phyloP scores from a whole-genome alignment of 768 basidiomycete genomes.

The Lyophyllum shimeji region DNA sequence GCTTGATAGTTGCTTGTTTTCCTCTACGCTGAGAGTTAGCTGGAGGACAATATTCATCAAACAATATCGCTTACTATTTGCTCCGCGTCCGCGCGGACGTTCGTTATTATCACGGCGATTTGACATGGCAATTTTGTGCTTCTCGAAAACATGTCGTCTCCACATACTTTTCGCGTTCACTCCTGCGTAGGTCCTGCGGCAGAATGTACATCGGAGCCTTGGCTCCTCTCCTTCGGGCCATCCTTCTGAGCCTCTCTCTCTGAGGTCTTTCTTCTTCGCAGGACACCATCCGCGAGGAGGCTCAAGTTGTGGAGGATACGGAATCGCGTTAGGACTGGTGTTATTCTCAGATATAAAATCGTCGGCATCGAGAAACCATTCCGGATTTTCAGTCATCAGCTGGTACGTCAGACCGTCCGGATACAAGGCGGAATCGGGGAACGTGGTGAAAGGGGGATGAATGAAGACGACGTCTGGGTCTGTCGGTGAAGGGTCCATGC shows the following conservation, averaged over 20 bases:
- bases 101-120: conserved; percentile 76
- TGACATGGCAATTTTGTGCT: conserved; percentile 88
- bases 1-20: conserved; percentile 44
- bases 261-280: conserved; percentile 78
- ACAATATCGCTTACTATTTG: conserved; percentile 53
- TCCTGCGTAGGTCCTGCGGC: conserved; percentile 79
- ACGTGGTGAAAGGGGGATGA: conserved; percentile 69
- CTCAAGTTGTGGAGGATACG: conserved; percentile 76
- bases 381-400: conserved; percentile 69
- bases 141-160: conserved; percentile 85
- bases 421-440: conserved; percentile 60
- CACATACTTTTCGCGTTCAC: conserved; percentile 93
- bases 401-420: conserved; percentile 71
- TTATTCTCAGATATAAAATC: conserved; percentile 58
- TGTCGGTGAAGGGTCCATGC: conserved; percentile 67
- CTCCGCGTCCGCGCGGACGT: conserved; percentile 59
- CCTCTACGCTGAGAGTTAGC: conserved; percentile 39
- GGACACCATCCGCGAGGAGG: conserved; percentile 87
- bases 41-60: background rate
- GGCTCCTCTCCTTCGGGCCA: conserved; percentile 85
- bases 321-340: conserved; percentile 51
- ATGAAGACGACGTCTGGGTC: conserved; percentile 71
- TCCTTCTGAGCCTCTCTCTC: conserved; percentile 63
- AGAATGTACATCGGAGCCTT: conserved; percentile 80
- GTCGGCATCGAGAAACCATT: conserved; percentile 75